phyloP scores from a whole-genome alignment of 352 stramenopile genomes.

The Globisporangium radiosum region DNA sequence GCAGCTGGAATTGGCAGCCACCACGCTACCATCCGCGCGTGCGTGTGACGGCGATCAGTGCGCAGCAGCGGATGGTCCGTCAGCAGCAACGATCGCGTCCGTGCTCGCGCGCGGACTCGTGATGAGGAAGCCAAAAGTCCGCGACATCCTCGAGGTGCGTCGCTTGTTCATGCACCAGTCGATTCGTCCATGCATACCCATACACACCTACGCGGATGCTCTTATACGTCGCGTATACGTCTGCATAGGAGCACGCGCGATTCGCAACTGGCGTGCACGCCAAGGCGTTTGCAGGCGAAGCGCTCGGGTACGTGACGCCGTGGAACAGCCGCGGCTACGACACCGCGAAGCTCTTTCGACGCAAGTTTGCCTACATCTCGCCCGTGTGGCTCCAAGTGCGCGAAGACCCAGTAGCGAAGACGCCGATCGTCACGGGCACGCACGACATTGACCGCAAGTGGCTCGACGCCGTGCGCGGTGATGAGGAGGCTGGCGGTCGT shows the following conservation, averaged over 20 bases:
- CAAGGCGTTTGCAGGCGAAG: slow-evolving; percentile 43
- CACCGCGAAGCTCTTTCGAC: slow-evolving; percentile 53
- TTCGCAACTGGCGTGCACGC: slow-evolving; percentile 7
- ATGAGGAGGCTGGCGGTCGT: slow-evolving; percentile 5
- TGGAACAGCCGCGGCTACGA: slow-evolving; percentile 81
- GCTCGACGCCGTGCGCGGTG: slow-evolving; percentile 37
- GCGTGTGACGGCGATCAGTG: slow-evolving; percentile 31
- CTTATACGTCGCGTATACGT: background rate
- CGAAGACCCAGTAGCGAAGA: slow-evolving; percentile 30
- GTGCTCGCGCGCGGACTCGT: slow-evolving; percentile 46
- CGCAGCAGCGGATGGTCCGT: slow-evolving; percentile 5
- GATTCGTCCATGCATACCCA: too few species aligned
- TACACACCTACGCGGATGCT: background rate
- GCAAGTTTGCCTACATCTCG: slow-evolving; percentile 74
- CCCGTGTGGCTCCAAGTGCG: slow-evolving; percentile 80
- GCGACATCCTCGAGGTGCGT: slow-evolving; percentile 30
- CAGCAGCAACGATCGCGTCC: slow-evolving; percentile 14
- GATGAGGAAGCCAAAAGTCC: slow-evolving; percentile 34
- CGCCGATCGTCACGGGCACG: slow-evolving; percentile 52
- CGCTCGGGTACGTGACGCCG: slow-evolving; percentile 71
- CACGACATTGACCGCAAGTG: slow-evolving; percentile 69
- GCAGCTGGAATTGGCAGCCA: background rate
- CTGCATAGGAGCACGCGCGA: slow-evolving; percentile 27
- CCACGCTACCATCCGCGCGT: background rate
- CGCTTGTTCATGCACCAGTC: too few species aligned